A percentile compares a stretch with the other conserved stretches of the same genome.
Evolutionary conservation across 768 basidiomycete genomes (phyloP).

Genomic region (Termitomyces sp.): DNA sequence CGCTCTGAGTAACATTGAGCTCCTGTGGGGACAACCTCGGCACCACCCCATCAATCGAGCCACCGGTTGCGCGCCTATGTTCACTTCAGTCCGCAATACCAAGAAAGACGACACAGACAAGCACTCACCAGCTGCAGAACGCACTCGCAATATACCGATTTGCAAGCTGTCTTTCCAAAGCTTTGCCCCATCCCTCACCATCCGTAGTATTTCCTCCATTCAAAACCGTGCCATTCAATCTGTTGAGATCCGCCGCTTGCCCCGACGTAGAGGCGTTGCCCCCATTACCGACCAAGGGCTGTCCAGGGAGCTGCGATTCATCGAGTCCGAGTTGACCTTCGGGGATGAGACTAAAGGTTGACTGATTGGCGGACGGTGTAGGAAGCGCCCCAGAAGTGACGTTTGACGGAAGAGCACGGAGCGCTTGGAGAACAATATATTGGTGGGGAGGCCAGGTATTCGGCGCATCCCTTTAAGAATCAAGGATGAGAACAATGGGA

Average conservation of each 20-base stretch:
- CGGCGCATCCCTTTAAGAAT: constrained; percentile 64
- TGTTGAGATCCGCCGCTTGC: constrained; percentile 58
- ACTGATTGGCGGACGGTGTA: constrained; percentile 42
- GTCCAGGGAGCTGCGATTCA: constrained; percentile 70
- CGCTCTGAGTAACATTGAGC: constrained; percentile 64
- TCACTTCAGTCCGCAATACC: neutral
- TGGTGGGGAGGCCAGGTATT: constrained; percentile 88
- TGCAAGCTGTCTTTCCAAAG: constrained; percentile 68
- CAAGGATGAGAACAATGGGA: neutral
- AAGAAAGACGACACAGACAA: neutral
- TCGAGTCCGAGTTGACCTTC: constrained; percentile 74
- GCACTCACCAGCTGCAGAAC: constrained; percentile 82
- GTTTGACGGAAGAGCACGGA: constrained; percentile 70
- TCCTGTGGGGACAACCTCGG: constrained; percentile 65
- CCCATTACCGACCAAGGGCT: constrained; percentile 38
- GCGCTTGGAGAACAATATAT: constrained; percentile 75
- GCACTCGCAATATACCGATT: constrained; percentile 83
- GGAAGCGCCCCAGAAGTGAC: constrained; percentile 58
- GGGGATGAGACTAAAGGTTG: constrained; percentile 68
- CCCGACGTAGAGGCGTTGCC: constrained; percentile 50
- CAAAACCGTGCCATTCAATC: constrained; percentile 45
- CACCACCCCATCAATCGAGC: constrained; percentile 68
- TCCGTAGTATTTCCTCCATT: constrained; percentile 62
- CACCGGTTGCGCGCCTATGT: constrained; percentile 83
- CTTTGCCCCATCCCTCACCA: constrained; percentile 63